These are phyloP conservation scores for Clitopilus passeckerianus DNA, from an alignment of 768 basidiomycete genomes.

Conservation along the genomic window DNA sequence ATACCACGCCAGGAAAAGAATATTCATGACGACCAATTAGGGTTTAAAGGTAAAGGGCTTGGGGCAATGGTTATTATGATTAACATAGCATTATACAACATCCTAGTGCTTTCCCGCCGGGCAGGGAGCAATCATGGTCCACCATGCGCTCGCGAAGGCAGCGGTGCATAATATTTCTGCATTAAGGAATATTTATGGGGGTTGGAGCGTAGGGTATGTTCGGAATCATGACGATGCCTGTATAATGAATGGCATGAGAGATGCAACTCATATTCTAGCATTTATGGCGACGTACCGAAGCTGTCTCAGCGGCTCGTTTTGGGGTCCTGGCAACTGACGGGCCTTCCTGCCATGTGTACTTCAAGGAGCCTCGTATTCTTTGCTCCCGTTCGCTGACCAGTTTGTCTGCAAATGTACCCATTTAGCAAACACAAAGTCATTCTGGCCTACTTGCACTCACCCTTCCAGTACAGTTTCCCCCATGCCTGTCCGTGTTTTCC, in stretches of 20 bases:
- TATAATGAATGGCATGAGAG: too few relatives aligned
- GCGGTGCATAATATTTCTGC: too few relatives aligned
- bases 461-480: slow-evolving; percentile 77
- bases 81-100: background rate
- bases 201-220: too few relatives aligned
- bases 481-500: slow-evolving; percentile 80
- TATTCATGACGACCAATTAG: background rate
- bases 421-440: background rate
- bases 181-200: too few relatives aligned
- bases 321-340: slow-evolving; percentile 24
- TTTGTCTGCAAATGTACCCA: slow-evolving; percentile 38
- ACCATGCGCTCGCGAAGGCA: too few relatives aligned
- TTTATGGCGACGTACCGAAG: background rate
- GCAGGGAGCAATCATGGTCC: too few relatives aligned
- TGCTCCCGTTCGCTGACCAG: slow-evolving; percentile 55
- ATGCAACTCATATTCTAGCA: too few relatives aligned
- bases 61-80: background rate
- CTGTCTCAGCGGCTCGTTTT: background rate
- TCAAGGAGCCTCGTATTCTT: slow-evolving; percentile 65
- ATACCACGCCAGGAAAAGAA: background rate
- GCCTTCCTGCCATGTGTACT: slow-evolving; percentile 70
- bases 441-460: slow-evolving; percentile 34
- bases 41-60: too few relatives aligned
- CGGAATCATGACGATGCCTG: too few relatives aligned
- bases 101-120: background rate